Percentiles rank a stretch among this genome's conserved stretches.
Conservation (phyloP, 129 eudicot genomes). For the Lonicera japonica region DNA sequence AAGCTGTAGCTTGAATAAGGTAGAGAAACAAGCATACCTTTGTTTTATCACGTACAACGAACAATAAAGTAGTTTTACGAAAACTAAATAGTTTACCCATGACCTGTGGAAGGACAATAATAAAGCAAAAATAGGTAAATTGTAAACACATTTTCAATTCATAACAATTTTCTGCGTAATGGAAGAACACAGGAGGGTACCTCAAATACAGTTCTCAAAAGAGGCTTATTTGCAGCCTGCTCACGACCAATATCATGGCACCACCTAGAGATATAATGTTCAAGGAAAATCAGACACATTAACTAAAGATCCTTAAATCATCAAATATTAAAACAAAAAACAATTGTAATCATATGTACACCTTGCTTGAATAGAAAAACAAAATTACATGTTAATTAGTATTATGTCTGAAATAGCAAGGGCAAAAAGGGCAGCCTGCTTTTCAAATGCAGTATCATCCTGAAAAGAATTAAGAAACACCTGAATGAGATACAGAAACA, state of each 20-base stretch:
- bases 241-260: conserved; percentile 63
- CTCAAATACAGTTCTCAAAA: conserved; percentile 55
- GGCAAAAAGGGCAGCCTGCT: conserved; percentile 66
- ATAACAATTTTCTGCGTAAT: background rate
- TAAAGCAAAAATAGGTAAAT: conserved; percentile 9
- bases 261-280: conserved; percentile 26
- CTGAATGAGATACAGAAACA: background rate
- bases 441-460: conserved; percentile 75
- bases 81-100: conserved; percentile 68
- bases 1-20: too few species aligned
- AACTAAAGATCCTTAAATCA: background rate
- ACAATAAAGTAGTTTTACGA: conserved; percentile 60
- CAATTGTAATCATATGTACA: background rate
- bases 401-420: conserved; percentile 75
- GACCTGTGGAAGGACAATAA: conserved; percentile 31
- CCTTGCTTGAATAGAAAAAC: background rate
- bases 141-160: background rate
- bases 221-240: conserved; percentile 67
- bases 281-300: background rate
- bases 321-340: background rate
- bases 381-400: conserved; percentile 68
- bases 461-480: conserved; percentile 13
- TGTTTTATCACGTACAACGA: conserved; percentile 65
- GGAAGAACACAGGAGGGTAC: conserved; percentile 4
- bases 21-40: conserved; percentile 40